Conservation (phyloP, 2,329 filamentous ascomycete species). For the Trichophyton mentagrophytes region DNA sequence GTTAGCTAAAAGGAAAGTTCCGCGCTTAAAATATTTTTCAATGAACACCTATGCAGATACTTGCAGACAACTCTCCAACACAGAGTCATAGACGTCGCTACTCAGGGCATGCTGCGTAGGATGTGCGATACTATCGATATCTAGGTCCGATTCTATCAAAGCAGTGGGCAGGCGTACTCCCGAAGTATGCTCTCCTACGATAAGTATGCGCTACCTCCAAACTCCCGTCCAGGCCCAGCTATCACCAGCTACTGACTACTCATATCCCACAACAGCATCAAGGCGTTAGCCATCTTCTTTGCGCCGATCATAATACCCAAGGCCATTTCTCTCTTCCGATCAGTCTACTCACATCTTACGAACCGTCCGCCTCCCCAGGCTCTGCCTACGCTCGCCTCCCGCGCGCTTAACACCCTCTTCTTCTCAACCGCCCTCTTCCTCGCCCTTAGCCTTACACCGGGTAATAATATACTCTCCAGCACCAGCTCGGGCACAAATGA, state of each 20-base stretch:
- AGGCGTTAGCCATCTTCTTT: conserved; percentile 33
- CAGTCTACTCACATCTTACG: conserved; percentile 22
- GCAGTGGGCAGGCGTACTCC: not conserved
- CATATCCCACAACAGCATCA: conserved; percentile 22
- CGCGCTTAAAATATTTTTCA: not conserved
- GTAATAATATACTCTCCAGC: conserved; percentile 20
- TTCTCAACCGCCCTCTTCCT: conserved; percentile 42
- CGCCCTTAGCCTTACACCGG: conserved; percentile 48
- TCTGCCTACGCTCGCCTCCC: conserved; percentile 23
- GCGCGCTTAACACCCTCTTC: conserved; percentile 40
- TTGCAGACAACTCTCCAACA: not conserved
- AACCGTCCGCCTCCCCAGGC: conserved; percentile 27
- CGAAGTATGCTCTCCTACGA: conserved; percentile 12
- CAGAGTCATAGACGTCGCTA: not conserved
- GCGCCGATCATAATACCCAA: conserved; percentile 31
- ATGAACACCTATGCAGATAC: not conserved
- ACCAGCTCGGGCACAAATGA: conserved; percentile 45
- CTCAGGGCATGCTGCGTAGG: not conserved
- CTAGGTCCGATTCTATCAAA: not conserved
- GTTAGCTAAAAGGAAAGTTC: not conserved
- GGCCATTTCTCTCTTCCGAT: conserved; percentile 27
- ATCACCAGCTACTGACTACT: not conserved
- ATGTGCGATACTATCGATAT: not conserved
- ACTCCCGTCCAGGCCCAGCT: not conserved
- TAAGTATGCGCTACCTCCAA: conserved; percentile 9